Evolutionary conservation across 768 basidiomycete species (phyloP).

Genomic region (Tricholoma flavovirens): DNA sequence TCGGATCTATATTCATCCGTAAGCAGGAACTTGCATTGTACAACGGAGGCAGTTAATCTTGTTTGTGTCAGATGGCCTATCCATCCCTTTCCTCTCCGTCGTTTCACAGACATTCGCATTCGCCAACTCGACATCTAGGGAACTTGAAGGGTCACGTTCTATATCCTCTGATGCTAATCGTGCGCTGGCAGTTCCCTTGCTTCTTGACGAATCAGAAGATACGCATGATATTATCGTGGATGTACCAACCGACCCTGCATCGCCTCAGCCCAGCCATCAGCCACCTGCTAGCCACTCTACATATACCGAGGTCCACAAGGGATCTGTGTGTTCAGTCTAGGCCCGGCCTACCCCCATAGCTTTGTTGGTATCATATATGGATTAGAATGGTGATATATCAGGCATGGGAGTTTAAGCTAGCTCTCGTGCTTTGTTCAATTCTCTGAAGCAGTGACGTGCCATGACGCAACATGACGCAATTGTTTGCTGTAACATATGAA

Average conservation of each 20-base stretch:
- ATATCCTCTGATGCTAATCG: neutral
- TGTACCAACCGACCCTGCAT: neutral
- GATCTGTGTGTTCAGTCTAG: neutral
- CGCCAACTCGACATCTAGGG: neutral
- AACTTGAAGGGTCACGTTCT: neutral
- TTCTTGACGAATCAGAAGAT: neutral
- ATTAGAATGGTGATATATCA: neutral
- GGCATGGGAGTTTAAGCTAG: neutral
- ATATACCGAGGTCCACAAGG: neutral
- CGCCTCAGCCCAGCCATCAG: neutral
- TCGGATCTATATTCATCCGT: constrained; percentile 84
- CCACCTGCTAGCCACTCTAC: neutral
- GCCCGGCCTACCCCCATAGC: no score
- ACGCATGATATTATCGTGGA: neutral
- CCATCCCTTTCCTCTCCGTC: neutral
- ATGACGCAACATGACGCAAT: neutral
- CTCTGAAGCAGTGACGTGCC: neutral
- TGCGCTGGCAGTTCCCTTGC: neutral
- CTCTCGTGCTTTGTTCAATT: neutral
- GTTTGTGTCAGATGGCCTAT: neutral
- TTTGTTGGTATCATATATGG: neutral
- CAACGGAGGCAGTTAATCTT: no score
- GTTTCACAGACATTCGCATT: neutral
- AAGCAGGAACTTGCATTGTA: neutral
- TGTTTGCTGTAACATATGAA: neutral